Base-by-base conservation (phyloP, 306 rosid species). In the Betula pendula region DNA sequence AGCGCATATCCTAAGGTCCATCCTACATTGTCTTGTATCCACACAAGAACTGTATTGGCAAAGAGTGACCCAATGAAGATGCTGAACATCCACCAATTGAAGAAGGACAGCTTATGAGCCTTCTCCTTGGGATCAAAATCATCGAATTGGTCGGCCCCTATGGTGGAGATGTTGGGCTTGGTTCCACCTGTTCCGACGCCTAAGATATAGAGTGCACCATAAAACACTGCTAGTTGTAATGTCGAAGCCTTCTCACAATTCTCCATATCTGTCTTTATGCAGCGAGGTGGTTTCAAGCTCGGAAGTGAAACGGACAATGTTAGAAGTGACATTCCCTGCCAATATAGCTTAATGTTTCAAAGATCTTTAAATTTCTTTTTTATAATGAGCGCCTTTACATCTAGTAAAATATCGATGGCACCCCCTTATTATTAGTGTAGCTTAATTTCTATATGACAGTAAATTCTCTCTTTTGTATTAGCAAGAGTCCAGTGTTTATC, bases 51-150 rank as follows among this genome's bases (percentile, higher is more conserved):
- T 3, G 94, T 82, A 16, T 89, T 90, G 74, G 99, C 98, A 77
- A 95, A 87, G 42, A 94, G 76, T 11, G 94, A 91, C 19, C 98
- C 97, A 12, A 90, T 75, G 84, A 94, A 94, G 17, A 95, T 89
- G 71, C 97, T 94, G 53, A 94, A 94, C 97, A 92, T 90, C 98
- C 98, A 94, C 98, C 98, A 94, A 29, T 94, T 94, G 88, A 94
- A 94, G 88, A 94, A 94, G 2, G 97, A 94, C 2, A 89, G 89
- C 71, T 94, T 94, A 0, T 85, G 85, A 13, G 78, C 76, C 77
- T 94, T 94, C 86, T 94, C 98, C 60, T 82, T 70, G 9, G 93
- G 91, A 16, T 94, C 68, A 47, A 92, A 92, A 5, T 94, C 97
- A 60, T 94, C 98, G 50, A 94, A 94, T 33, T 94, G 98, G 79